Evolutionary conservation across 2,329 filamentous ascomycete genomes (phyloP), one percentile per base, ranked within the genome.

Genomic region (Calonectria honghensis): DNA sequence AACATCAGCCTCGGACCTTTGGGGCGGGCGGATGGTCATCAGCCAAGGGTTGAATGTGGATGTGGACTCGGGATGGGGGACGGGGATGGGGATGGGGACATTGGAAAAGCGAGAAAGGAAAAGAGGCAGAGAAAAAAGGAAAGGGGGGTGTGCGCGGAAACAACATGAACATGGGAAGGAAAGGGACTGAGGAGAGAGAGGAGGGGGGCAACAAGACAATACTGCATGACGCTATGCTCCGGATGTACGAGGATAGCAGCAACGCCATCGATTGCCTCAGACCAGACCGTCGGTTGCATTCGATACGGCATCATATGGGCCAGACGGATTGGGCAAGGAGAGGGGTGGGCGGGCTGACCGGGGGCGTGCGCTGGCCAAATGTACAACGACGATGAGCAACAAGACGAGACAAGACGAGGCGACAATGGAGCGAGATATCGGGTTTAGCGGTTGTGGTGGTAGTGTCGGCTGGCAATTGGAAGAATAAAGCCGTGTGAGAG

Each of bases 341-440:
- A 32, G 31, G 66, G 57, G 54, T 39, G 57, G 68, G 71, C 31
- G 57, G 61, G 59, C 59, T 29, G 70, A 32, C 51, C n/a, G 48
- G 71, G 71, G 71, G 50, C 35, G 59, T 51, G 59, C 32, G 66
- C 48, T 51, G 61, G 63, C 39, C 50, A 67, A 67, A 52, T 64
- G 63, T 35, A 65, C 39, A 61, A 61, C 54, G 57, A 61, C 57
- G 57, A 61, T 10, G 20, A 35, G 61, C 52, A 54, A 63, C 52
- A 63, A 52, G 70, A 63, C 61, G 41, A 72, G 57, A 54, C 65
- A 68, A 68, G 52, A 59, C 51, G 51, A 72, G 51, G 32, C 39
- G 71, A 77, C 52, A 72, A 75, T 61, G 66, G 70, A 79, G 77
- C 72, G 71, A 73, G 59, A 74, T 74, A 71, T 64, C 75, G 77